Percentiles rank a stretch among this genome's conserved stretches.
These are phyloP conservation scores for Cnidoscolus chayamansa DNA, from an alignment of 441 rosid genomes.

Conservation along the genomic window DNA sequence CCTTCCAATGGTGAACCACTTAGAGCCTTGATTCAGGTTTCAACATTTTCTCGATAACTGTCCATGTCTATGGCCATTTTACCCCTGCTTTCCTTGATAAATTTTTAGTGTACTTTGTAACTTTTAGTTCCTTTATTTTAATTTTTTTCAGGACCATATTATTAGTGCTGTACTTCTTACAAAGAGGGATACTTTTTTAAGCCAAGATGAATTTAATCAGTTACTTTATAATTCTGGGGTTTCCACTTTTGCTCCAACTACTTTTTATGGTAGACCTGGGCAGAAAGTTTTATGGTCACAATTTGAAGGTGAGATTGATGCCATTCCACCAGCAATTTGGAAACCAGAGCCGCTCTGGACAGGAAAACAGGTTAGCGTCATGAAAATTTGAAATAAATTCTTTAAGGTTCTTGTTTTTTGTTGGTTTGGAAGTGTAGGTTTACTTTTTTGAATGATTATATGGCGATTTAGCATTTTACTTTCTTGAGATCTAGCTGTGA, in stretches of 20 bases:
- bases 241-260: slow-evolving; percentile 40
- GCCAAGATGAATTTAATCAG: slow-evolving; percentile 65
- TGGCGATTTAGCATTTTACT: not conserved
- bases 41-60: slow-evolving; percentile 7
- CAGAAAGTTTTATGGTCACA: slow-evolving; percentile 54
- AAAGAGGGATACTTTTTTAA: slow-evolving; percentile 87
- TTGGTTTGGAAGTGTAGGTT: not conserved
- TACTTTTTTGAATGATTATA: not conserved
- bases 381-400: slow-evolving; percentile 1
- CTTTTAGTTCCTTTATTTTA: slow-evolving; percentile 6
- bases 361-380: slow-evolving; percentile 82
- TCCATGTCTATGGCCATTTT: not conserved
- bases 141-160: slow-evolving; percentile 75
- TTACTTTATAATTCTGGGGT: slow-evolving; percentile 85
- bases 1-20: slow-evolving; percentile 96
- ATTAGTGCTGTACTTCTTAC: slow-evolving; percentile 89
- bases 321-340: slow-evolving; percentile 64
- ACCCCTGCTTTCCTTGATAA: slow-evolving; percentile 20
- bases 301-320: slow-evolving; percentile 49
- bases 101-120: slow-evolving; percentile 4
- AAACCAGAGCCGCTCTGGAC: slow-evolving; percentile 97
- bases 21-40: slow-evolving; percentile 93
- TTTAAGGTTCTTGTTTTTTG: not conserved
- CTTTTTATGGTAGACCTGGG: slow-evolving; percentile 57
- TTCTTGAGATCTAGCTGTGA: not conserved